Evolutionary conservation across 345 rosid genomes (phyloP).

Genomic region (Pelargonium nanum): DNA sequence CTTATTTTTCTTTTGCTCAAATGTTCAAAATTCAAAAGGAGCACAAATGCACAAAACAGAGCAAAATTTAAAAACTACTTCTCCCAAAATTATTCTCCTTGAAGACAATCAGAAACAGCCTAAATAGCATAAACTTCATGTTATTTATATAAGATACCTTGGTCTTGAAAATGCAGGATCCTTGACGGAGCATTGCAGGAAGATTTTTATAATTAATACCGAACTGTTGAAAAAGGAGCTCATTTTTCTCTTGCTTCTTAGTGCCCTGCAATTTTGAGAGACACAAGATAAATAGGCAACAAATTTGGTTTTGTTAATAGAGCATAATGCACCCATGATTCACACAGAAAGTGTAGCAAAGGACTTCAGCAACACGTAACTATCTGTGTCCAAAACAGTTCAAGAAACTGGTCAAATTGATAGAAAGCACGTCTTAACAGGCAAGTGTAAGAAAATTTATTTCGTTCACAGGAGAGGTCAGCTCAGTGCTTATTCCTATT

Average conservation of each 20-base stretch:
- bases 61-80: too few species aligned
- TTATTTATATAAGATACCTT: constrained; percentile 35
- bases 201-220: constrained; percentile 63
- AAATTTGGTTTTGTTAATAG: background rate
- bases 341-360: too few species aligned
- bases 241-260: constrained; percentile 73
- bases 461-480: too few species aligned
- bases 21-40: too few species aligned
- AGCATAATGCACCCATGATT: background rate
- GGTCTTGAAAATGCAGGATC: constrained; percentile 59
- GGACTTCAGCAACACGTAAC: too few species aligned
- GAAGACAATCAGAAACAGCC: background rate
- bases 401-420: too few species aligned
- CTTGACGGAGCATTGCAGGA: constrained; percentile 73
- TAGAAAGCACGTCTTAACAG: too few species aligned
- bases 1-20: too few species aligned
- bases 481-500: too few species aligned
- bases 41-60: too few species aligned
- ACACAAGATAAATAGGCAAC: background rate
- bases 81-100: background rate
- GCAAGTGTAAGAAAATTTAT: too few species aligned
- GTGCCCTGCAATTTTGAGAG: constrained; percentile 41
- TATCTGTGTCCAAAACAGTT: too few species aligned
- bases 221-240: constrained; percentile 68
- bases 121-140: background rate